Evolutionary conservation across 768 basidiomycete genomes (phyloP).

Genomic region (Collybiopsis confluens): DNA sequence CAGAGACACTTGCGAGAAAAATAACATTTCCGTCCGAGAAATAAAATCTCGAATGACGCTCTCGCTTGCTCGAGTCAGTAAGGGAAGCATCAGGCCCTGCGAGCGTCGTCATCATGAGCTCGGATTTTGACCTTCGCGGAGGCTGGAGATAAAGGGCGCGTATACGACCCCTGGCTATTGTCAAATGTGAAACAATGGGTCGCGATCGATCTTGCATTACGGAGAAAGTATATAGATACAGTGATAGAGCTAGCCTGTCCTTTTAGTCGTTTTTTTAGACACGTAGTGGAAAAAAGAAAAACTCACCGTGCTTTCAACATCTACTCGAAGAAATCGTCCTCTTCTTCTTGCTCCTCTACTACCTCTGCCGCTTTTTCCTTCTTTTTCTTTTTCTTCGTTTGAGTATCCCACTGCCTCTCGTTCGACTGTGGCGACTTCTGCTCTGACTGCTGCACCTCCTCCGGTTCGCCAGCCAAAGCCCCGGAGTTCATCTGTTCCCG

Average conservation of each 20-base stretch:
- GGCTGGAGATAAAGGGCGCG: too few relatives aligned
- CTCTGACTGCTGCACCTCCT: conserved; percentile 29
- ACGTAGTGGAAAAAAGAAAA: neutral
- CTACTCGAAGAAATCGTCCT: conserved; percentile 5
- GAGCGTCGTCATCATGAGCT: too few relatives aligned
- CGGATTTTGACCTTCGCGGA: too few relatives aligned
- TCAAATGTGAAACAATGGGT: too few relatives aligned
- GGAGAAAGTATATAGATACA: too few relatives aligned
- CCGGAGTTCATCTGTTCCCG: conserved; percentile 56
- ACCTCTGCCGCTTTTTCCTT: neutral
- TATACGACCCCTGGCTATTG: too few relatives aligned
- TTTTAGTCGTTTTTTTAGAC: too few relatives aligned
- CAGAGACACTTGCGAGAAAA: conserved; percentile 21
- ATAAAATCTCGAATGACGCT: conserved; percentile 24
- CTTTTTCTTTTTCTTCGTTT: neutral
- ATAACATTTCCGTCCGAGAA: conserved; percentile 27
- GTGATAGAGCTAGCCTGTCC: too few relatives aligned
- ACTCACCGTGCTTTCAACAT: neutral
- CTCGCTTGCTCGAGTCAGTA: neutral
- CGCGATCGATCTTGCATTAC: too few relatives aligned
- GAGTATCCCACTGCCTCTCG: too few relatives aligned
- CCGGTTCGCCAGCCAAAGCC: conserved; percentile 57
- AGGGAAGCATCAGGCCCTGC: too few relatives aligned
- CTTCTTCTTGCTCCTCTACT: neutral
- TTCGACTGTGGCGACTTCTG: neutral